phyloP scores from a whole-genome alignment of 164 flowering plant genomes.

The Macadamia tetraphylla region DNA sequence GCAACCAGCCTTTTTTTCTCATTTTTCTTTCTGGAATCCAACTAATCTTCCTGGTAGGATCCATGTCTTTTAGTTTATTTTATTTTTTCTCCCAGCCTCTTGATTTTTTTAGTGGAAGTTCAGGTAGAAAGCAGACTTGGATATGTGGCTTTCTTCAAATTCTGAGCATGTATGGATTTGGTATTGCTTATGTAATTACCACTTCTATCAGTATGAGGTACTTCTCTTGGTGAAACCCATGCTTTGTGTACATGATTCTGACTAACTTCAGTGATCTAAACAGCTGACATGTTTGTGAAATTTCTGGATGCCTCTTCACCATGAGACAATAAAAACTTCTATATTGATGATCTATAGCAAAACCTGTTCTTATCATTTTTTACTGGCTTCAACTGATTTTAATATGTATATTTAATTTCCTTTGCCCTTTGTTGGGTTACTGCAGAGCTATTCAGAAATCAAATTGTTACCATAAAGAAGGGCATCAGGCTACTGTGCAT shows the following conservation, averaged over 20 bases:
- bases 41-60: background rate
- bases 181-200: constrained; percentile 34
- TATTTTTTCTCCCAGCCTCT: background rate
- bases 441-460: constrained; percentile 69
- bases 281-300: background rate
- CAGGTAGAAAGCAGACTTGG: constrained; percentile 33
- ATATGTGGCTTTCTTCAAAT: constrained; percentile 45
- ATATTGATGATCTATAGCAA: background rate
- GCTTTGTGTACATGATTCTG: background rate
- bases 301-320: background rate
- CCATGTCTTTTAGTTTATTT: background rate
- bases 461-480: constrained; percentile 63
- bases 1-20: background rate
- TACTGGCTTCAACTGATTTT: background rate
- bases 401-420: background rate
- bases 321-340: background rate
- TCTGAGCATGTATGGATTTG: constrained; percentile 35
- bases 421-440: background rate
- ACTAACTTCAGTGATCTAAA: background rate
- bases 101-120: constrained; percentile 18
- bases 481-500: constrained; percentile 53
- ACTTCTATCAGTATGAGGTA: constrained; percentile 37
- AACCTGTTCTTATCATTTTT: background rate
- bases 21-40: background rate
- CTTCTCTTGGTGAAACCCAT: background rate